Evolutionary conservation across 768 basidiomycete genomes (phyloP), one percentile per base, ranked within the genome.

Genomic region (Tricholoma furcatifolium): DNA sequence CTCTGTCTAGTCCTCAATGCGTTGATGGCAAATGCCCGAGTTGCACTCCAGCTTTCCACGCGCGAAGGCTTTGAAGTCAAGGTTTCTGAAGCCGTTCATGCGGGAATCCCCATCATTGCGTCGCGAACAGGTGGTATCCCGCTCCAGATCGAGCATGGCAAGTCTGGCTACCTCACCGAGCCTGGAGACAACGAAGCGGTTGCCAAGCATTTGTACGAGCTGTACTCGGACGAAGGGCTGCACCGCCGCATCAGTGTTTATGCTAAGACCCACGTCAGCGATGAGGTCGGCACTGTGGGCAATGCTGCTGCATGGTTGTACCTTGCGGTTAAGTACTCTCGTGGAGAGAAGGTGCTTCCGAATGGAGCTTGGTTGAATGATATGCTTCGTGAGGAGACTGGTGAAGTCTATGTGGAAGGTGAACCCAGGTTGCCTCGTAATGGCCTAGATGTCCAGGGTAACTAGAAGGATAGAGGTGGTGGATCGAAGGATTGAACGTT

Each of bases 11-110:
- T 96, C 46, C 78, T 98, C 54, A 93, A 96, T 59, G 87, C 88
- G 8, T 78, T 97, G 60, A 82, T 97, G 81, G 85, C 88, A 47
- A 95, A 94, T 60, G 81, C 91, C 41, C 87, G 90, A 74, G 87
- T 95, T 53, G 93, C 91, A 4, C 80, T 93, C 44, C 95, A 98
- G 69, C 83, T 98, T 41, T 93, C 91, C 47, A 87, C 89, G 41
- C 87, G 93, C 52, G 95, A 98, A 73, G 95, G 95, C 24, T 98
- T 97, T 72, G 95, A 98, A 65, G 92, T 98, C 71, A 98, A 98
- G 70, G 93, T 95, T 45, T 93, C 92, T 43, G 92, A 96, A 72
- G 92, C 91, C n/a, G 77, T 98, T 47, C 91, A 95, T 69, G 84
- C 91, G 27, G 89, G 89, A 55, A 88, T 89, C 57, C 93, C 93